Percentiles rank a stretch among this genome's conserved stretches.
These are phyloP conservation scores for Saitozyma podzolica DNA, from an alignment of 768 basidiomycete genomes.

Conservation along the genomic window DNA sequence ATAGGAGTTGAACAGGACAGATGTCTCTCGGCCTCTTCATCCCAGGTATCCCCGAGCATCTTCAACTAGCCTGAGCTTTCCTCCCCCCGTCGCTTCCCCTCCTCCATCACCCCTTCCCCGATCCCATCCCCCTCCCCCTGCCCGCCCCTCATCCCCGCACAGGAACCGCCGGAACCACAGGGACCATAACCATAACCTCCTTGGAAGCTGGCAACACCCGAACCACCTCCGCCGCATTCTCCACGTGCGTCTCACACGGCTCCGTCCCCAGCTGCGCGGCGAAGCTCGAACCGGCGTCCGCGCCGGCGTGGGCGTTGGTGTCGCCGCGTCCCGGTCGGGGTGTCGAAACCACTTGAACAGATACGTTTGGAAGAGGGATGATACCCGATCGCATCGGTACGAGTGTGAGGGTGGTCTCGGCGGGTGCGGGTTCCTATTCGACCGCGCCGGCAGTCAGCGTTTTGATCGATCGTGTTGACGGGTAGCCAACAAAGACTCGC, in stretches of 20 bases:
- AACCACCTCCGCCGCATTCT: slow-evolving; percentile 78
- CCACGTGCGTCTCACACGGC: slow-evolving; percentile 71
- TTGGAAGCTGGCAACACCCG: slow-evolving; percentile 80
- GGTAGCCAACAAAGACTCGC: too few relatives aligned
- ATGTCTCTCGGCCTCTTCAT: too few relatives aligned
- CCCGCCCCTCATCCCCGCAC: too few relatives aligned
- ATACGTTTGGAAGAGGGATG: slow-evolving; percentile 71
- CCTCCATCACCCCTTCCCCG: too few relatives aligned
- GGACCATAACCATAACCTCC: slow-evolving; percentile 61
- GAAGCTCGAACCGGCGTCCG: background rate
- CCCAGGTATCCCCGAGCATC: too few relatives aligned
- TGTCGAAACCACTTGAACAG: slow-evolving; percentile 58
- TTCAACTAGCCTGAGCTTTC: too few relatives aligned
- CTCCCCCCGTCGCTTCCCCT: too few relatives aligned
- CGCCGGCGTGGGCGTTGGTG: too few relatives aligned
- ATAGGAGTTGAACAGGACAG: too few relatives aligned
- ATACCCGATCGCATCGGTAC: slow-evolving; percentile 83
- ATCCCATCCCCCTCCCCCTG: too few relatives aligned
- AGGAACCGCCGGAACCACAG: slow-evolving; percentile 3
- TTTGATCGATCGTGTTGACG: too few relatives aligned
- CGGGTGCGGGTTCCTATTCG: background rate
- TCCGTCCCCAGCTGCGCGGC: slow-evolving; percentile 42
- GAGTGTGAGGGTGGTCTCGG: slow-evolving; percentile 59
- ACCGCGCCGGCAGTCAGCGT: background rate
- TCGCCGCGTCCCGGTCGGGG: too few relatives aligned